Conservation (phyloP, 176 grass and related monocot genomes). For the Raddia guianensis region DNA sequence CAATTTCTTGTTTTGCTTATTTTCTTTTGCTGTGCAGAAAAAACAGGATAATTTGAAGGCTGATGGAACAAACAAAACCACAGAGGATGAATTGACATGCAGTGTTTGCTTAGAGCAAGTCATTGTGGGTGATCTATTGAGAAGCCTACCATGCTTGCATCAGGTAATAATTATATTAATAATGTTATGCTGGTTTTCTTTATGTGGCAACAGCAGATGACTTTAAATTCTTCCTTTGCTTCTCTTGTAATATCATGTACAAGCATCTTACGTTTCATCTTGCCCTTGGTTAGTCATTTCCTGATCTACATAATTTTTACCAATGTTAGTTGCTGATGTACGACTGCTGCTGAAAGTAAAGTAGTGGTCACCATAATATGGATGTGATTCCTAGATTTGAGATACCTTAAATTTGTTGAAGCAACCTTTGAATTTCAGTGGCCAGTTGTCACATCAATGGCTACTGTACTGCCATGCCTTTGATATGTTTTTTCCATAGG, state of each 20-base stretch:
- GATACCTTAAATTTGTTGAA: not conserved
- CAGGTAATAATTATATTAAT: slow-evolving; percentile 56
- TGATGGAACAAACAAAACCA: slow-evolving; percentile 51
- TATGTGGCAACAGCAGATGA: not conserved
- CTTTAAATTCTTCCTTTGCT: not conserved
- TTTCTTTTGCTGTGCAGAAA: slow-evolving; percentile 58
- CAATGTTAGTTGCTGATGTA: slow-evolving; percentile 13
- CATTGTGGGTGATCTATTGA: slow-evolving; percentile 65
- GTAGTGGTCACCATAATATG: not conserved
- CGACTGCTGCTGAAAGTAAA: not conserved
- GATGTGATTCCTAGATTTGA: not conserved
- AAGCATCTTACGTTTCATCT: not conserved
- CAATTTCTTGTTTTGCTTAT: slow-evolving; percentile 25
- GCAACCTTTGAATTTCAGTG: not conserved
- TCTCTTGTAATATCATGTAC: slow-evolving; percentile 3
- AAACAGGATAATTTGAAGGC: slow-evolving; percentile 50
- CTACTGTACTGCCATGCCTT: not conserved
- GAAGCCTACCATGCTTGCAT: slow-evolving; percentile 95
- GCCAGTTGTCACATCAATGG: not conserved
- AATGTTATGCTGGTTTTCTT: slow-evolving; percentile 38
- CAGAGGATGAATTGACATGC: slow-evolving; percentile 87
- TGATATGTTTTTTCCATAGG: not conserved
- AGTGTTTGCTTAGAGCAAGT: slow-evolving; percentile 99
- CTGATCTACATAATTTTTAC: slow-evolving; percentile 4
- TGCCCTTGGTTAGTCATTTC: slow-evolving; percentile 4